These are phyloP conservation scores for Termitomyces sp. DNA, from an alignment of 768 basidiomycete genomes.

Conservation along the genomic window DNA sequence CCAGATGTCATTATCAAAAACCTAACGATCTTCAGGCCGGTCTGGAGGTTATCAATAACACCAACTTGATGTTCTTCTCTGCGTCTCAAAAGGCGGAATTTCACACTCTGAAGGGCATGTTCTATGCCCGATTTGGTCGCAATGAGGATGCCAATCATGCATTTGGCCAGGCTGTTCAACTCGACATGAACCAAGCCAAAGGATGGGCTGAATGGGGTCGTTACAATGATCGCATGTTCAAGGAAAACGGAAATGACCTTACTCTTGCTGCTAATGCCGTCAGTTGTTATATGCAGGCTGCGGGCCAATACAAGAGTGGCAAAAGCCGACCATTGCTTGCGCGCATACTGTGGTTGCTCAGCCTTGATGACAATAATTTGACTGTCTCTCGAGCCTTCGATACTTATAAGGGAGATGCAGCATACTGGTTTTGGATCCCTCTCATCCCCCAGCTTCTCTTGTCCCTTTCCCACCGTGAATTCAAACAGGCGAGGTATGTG, in stretches of 20 bases:
- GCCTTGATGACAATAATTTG: constrained; percentile 75
- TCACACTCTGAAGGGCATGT: constrained; percentile 98
- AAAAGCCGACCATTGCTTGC: constrained; percentile 90
- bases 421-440: constrained; percentile 99
- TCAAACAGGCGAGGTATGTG: constrained; percentile 87
- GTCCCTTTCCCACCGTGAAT: constrained; percentile 87
- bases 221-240: constrained; percentile 91
- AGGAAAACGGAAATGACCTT: constrained; percentile 72
- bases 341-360: constrained; percentile 94
- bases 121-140: constrained; percentile 82
- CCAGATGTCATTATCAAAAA: constrained; percentile 95
- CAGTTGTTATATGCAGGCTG: constrained; percentile 96
- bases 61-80: constrained; percentile 98
- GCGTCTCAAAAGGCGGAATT: constrained; percentile 95
- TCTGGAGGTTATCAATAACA: constrained; percentile 98
- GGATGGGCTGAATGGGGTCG: constrained; percentile 99
- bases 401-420: constrained; percentile 92
- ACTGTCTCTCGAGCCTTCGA: constrained; percentile 82
- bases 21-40: constrained; percentile 91
- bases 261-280: constrained; percentile 85
- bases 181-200: constrained; percentile 92
- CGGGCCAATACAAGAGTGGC: constrained; percentile 88
- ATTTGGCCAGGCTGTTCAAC: constrained; percentile 92
- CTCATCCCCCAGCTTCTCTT: constrained; percentile 90
- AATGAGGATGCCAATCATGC: constrained; percentile 88